phyloP scores from a whole-genome alignment of 805 yeast genomes.

The Yarrowia keelungensis region DNA sequence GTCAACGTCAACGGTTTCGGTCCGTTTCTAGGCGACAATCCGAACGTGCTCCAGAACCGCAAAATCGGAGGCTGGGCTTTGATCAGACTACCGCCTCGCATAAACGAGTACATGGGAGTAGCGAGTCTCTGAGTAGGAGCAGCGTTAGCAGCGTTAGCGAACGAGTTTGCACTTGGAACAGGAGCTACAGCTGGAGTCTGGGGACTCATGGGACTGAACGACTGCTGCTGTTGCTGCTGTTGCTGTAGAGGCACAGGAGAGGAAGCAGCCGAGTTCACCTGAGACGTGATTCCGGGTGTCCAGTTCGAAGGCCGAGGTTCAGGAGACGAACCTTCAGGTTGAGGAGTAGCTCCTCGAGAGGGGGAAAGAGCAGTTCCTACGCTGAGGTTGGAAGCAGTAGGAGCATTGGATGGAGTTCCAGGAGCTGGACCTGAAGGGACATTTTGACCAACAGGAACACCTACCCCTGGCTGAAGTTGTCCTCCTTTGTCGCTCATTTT shows the following conservation, averaged over 20 bases:
- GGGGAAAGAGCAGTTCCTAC: neutral
- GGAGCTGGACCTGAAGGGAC: neutral
- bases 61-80: constrained; percentile 52
- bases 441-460: neutral
- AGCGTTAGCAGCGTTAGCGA: constrained; percentile 13
- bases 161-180: constrained; percentile 14
- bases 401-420: neutral
- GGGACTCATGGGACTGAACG: constrained; percentile 16
- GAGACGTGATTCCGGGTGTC: constrained; percentile 31
- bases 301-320: constrained; percentile 20
- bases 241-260: constrained; percentile 7
- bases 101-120: constrained; percentile 48
- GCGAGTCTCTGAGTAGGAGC: constrained; percentile 24
- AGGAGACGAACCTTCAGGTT: constrained; percentile 26
- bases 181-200: constrained; percentile 13
- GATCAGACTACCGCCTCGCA: constrained; percentile 45
- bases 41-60: constrained; percentile 53
- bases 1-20: constrained; percentile 47
- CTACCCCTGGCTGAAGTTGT: constrained; percentile 22
- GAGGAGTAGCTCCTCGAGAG: constrained; percentile 25
- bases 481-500: constrained; percentile 29
- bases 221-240: constrained; percentile 12
- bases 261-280: constrained; percentile 20
- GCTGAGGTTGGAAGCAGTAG: neutral
- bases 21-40: constrained; percentile 49